Conservation (phyloP, 768 basidiomycete genomes). For the Zangia roseola region DNA sequence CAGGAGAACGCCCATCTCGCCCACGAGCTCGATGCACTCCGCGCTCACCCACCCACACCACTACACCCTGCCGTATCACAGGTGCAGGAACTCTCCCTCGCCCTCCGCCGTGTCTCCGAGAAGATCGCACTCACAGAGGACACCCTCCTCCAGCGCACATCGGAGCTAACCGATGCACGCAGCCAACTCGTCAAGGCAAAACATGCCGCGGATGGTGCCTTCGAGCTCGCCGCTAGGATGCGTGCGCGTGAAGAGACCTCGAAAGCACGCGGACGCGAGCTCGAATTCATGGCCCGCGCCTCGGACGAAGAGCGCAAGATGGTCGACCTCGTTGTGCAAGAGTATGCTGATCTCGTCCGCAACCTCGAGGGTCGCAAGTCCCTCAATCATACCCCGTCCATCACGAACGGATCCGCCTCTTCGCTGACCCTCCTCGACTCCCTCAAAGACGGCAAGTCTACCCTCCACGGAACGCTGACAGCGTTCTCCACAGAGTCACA, state of each 20-base stretch:
- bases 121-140: constrained; percentile 65
- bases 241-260: constrained; percentile 56
- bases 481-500: constrained; percentile 52
- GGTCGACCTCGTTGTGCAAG: constrained; percentile 61
- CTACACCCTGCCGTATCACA: constrained; percentile 38
- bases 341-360: constrained; percentile 76
- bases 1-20: constrained; percentile 56
- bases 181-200: constrained; percentile 45
- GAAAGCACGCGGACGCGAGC: constrained; percentile 45
- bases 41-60: constrained; percentile 48
- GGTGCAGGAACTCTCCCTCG: constrained; percentile 59
- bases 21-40: constrained; percentile 56
- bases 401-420: constrained; percentile 14
- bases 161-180: constrained; percentile 42
- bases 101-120: constrained; percentile 65
- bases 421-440: constrained; percentile 30
- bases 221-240: constrained; percentile 51
- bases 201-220: constrained; percentile 48
- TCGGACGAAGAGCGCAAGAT: constrained; percentile 60
- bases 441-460: constrained; percentile 48
- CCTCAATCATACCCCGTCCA: constrained; percentile 6
- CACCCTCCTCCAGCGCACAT: constrained; percentile 47
- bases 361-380: constrained; percentile 51
- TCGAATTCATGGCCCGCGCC: constrained; percentile 44
- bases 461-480: constrained; percentile 45